Evolutionary conservation across 257 asterid species (phyloP), one percentile per base, ranked within the genome.

Genomic region (Jacaranda copaia): DNA sequence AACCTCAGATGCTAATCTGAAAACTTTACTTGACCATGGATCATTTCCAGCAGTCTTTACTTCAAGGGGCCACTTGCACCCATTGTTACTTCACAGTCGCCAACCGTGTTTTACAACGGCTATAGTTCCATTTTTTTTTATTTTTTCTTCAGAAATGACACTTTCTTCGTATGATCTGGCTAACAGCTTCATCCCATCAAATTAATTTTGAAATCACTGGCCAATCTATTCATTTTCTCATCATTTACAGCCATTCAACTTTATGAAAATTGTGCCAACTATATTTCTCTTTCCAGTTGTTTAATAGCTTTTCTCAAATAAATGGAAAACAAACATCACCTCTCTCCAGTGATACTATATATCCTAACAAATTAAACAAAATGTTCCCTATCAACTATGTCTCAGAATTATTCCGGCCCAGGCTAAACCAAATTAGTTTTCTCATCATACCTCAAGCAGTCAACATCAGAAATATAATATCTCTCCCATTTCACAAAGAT

Each of bases 261-360:
- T 25, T 25, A 25, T 32, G 70, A 8, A 32, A 56, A 65, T 19
- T 38, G n/a, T 20, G 61, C 70, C 68, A 25, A 42, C 59, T 8
- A 49, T 46, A 57, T 46, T 7, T 46, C 46, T 68, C 15, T 71
- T 53, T 42, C 70, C 69, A 64, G 36, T 43, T 15, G 63, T 43
- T 70, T 73, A 18, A 69, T 32, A 69, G 15, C 64, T 51, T 49
- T 1, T 77, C 45, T 35, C 32, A 13, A 58, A 49, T 39, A 68
- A 43, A 46, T 10, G n/a, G 49, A 35, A 68, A 51, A 51, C 52
- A 61, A 61, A 61, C 13, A 15, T 14, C 20, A 18, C 4, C 38
- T 52, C 61, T 39, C 53, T 73, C 20, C 18, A 18, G 18, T 48
- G 57, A 70, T 66, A n/a, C 67, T 12, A 70, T 36, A 38, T 56